Evolutionary conservation across 768 basidiomycete species (phyloP).

Genomic region (Panellus pusillus): DNA sequence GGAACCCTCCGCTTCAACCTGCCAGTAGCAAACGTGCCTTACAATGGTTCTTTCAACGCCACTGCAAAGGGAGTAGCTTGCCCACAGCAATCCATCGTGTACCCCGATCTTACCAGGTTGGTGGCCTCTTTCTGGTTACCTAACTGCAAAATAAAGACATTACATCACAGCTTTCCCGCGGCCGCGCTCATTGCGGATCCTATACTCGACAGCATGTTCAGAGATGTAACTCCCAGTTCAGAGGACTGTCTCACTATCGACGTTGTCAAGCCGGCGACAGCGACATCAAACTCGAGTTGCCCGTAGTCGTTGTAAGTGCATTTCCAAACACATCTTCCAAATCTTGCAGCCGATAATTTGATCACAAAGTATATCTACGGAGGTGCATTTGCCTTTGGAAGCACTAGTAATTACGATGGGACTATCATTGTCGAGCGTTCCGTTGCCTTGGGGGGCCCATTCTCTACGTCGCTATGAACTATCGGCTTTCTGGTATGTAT

Average conservation of each 20-base stretch:
- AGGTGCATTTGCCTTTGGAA: conserved; percentile 28
- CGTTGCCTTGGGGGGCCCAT: conserved; percentile 27
- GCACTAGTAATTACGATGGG: conserved; percentile 28
- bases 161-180: conserved; percentile 25
- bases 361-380: conserved; percentile 42
- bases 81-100: conserved; percentile 38
- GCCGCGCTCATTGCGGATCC: conserved; percentile 43
- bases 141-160: conserved; percentile 5
- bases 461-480: conserved; percentile 32
- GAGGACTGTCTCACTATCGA: conserved; percentile 44
- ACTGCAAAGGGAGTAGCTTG: conserved; percentile 45
- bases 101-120: conserved; percentile 29
- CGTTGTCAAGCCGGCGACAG: conserved; percentile 40
- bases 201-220: not conserved
- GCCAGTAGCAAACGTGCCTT: conserved; percentile 38
- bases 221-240: not conserved
- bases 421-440: conserved; percentile 27
- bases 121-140: conserved; percentile 5
- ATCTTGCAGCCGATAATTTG: not conserved
- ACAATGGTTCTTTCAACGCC: conserved; percentile 37
- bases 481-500: conserved; percentile 29
- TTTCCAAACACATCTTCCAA: not conserved
- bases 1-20: conserved; percentile 35
- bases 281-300: conserved; percentile 37
- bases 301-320: conserved; percentile 46